Conservation (phyloP, 2,329 filamentous ascomycete species). For the Thielaviopsis euricoi region DNA sequence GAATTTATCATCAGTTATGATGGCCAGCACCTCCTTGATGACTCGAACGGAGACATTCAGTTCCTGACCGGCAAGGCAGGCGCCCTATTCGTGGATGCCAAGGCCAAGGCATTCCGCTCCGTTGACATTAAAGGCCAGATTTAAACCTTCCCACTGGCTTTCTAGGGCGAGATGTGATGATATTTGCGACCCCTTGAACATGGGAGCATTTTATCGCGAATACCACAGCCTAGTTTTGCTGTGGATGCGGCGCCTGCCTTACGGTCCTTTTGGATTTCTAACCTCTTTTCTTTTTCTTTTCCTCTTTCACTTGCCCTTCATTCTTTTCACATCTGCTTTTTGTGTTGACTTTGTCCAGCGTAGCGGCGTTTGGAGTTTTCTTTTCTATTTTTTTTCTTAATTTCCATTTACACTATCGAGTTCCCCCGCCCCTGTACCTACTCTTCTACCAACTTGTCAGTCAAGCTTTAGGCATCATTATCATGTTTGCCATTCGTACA, state of each 20-base stretch:
- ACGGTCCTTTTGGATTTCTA: no score
- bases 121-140: constrained; percentile 98
- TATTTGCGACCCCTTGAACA: no score
- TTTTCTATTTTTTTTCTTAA: no score
- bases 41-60: constrained; percentile 38
- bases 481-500: no score
- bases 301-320: background rate
- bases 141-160: constrained; percentile 20
- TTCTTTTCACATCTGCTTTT: background rate
- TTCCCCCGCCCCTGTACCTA: no score
- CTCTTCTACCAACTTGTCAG: no score
- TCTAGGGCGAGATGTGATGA: no score
- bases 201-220: background rate
- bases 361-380: no score
- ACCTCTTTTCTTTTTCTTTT: background rate
- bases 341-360: background rate
- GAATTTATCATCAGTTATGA: constrained; percentile 77
- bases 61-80: constrained; percentile 62
- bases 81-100: constrained; percentile 56
- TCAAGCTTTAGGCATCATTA: no score
- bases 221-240: background rate
- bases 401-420: no score
- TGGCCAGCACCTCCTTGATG: constrained; percentile 57
- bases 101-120: constrained; percentile 58
- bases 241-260: no score